Evolutionary conservation across 495 filamentous ascomycete species (phyloP).

Genomic region (Penicillium steckii): DNA sequence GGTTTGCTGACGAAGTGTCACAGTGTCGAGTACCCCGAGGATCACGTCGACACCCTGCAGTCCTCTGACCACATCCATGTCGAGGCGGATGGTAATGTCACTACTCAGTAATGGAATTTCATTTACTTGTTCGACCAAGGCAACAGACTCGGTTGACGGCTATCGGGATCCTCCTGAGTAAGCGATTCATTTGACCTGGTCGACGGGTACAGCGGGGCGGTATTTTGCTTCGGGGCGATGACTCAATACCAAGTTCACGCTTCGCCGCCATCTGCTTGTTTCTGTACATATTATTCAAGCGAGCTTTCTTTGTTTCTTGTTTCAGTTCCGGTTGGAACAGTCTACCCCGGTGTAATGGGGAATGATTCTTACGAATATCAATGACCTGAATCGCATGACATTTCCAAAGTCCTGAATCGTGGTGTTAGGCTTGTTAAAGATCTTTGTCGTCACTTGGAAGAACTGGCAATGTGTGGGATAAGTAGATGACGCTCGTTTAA

Average conservation of each 20-base stretch:
- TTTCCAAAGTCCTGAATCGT: too few species aligned
- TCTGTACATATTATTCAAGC: constrained; percentile 9
- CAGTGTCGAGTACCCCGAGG: constrained; percentile 74
- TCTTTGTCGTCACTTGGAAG: too few species aligned
- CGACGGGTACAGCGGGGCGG: not conserved
- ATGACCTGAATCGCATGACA: not conserved
- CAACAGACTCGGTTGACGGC: not conserved
- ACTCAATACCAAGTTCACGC: constrained; percentile 18
- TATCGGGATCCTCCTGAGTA: not conserved
- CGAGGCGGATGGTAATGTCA: constrained; percentile 70
- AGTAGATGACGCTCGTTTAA: too few species aligned
- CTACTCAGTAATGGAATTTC: constrained; percentile 55
- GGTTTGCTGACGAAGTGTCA: not conserved
- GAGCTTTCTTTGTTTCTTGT: too few species aligned
- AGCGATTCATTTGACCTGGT: not conserved
- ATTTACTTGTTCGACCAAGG: not conserved
- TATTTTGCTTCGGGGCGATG: constrained; percentile 16
- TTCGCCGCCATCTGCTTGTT: constrained; percentile 9
- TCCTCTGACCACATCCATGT: constrained; percentile 70
- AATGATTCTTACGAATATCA: constrained; percentile 1
- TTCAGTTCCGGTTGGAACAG: not conserved
- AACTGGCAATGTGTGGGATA: too few species aligned
- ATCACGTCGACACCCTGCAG: constrained; percentile 59
- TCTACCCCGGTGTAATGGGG: not conserved
- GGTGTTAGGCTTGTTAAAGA: too few species aligned